phyloP scores from a whole-genome alignment of 2,329 filamentous ascomycete species.

The Gnomoniopsis sp. region DNA sequence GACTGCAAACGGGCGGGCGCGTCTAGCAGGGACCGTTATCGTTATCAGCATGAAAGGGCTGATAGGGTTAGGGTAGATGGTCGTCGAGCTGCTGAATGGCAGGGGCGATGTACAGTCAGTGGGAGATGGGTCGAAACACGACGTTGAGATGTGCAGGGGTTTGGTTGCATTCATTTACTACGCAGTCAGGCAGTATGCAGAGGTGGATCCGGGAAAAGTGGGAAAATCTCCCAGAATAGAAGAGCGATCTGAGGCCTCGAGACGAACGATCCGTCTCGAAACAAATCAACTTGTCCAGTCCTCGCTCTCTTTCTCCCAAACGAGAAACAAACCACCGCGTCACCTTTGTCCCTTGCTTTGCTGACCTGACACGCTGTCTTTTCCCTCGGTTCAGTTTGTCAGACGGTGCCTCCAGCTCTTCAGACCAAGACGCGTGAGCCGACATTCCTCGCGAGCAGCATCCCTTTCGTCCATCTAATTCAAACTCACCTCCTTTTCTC shows the following conservation, averaged over 20 bases:
- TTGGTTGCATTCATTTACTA: too few relatives aligned
- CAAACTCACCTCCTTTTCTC: not conserved
- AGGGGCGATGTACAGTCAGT: too few relatives aligned
- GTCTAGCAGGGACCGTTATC: not conserved
- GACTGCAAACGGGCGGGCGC: not conserved
- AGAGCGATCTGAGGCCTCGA: not conserved
- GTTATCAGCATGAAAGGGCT: not conserved
- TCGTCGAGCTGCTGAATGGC: not conserved
- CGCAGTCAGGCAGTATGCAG: too few relatives aligned
- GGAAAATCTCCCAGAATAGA: not conserved
- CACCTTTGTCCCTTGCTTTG: not conserved
- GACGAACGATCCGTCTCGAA: not conserved
- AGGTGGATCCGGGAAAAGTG: not conserved
- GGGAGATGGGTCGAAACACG: too few relatives aligned
- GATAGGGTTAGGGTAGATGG: not conserved
- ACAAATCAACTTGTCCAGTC: not conserved
- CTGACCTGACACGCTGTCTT: not conserved
- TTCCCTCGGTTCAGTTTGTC: not conserved
- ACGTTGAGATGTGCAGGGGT: too few relatives aligned
- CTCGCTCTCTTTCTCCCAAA: not conserved
- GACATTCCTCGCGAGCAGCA: slow-evolving; percentile 1
- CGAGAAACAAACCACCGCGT: not conserved
- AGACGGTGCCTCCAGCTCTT: not conserved
- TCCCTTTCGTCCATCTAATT: not conserved
- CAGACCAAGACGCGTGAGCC: not conserved